phyloP scores from a whole-genome alignment of 257 asterid genomes.

The Solanum gandarillasii region DNA sequence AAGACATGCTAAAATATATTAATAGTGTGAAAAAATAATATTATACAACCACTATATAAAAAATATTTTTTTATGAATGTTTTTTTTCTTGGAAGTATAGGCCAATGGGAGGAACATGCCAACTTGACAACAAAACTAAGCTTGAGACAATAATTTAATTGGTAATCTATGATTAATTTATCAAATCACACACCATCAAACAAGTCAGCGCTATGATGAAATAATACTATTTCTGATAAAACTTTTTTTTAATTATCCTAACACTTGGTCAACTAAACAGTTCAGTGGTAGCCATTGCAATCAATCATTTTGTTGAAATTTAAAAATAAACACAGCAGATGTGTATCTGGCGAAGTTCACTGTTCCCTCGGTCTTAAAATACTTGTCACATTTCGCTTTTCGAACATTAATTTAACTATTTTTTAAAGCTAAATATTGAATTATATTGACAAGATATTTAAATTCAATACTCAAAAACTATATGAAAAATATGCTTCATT shows the following conservation, averaged over 20 bases:
- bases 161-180: neutral
- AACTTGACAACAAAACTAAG: neutral
- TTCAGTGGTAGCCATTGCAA: neutral
- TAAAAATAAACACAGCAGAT: neutral
- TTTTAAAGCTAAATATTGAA: neutral
- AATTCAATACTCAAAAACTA: neutral
- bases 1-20: neutral
- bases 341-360: neutral
- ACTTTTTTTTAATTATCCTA: neutral
- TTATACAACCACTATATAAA: neutral
- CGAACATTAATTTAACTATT: neutral
- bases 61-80: neutral
- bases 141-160: neutral
- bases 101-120: conserved; percentile 3
- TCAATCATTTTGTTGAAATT: neutral
- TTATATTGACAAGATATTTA: neutral
- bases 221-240: neutral
- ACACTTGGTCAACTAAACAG: neutral
- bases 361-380: neutral
- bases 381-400: neutral
- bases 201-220: neutral
- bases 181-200: neutral
- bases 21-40: neutral
- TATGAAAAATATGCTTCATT: neutral
- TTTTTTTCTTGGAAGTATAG: neutral